Percentiles rank a stretch among this genome's conserved stretches.
phyloP scores from a whole-genome alignment of 345 rosid species.

The Lagerstroemia speciosa region DNA sequence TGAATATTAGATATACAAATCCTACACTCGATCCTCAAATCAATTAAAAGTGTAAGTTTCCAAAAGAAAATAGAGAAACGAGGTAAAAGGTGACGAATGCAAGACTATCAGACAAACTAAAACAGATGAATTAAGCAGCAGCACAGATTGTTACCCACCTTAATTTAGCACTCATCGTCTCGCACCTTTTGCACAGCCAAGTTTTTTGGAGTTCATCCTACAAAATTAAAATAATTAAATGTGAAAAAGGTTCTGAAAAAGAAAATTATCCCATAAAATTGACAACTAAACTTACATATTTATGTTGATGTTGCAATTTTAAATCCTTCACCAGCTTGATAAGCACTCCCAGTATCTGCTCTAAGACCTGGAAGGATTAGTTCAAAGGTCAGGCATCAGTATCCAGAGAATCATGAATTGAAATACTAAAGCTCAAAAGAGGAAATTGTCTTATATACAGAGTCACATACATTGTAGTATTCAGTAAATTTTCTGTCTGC shows the following conservation, averaged over 20 bases:
- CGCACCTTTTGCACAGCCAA: conserved; percentile 92
- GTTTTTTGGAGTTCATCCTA: conserved; percentile 92
- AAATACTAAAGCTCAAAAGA: background rate
- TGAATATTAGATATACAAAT: no score
- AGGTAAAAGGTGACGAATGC: background rate
- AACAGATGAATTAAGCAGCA: background rate
- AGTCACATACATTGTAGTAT: conserved; percentile 58
- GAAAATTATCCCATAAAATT: background rate
- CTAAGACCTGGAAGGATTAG: conserved; percentile 52
- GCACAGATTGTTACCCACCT: conserved; percentile 38
- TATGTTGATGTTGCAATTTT: conserved; percentile 89
- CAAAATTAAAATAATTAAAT: background rate
- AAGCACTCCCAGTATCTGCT: conserved; percentile 91
- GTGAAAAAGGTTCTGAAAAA: background rate
- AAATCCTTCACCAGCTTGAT: conserved; percentile 96
- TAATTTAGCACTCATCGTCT: conserved; percentile 90
- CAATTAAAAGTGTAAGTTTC: background rate
- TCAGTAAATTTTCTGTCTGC: conserved; percentile 93
- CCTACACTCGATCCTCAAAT: no score
- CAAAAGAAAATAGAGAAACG: background rate
- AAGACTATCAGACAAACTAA: background rate
- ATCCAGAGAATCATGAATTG: background rate
- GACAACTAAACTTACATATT: conserved; percentile 48
- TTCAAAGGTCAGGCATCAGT: conserved; percentile 9
- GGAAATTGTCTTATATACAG: background rate